Conservation (phyloP, 306 rosid genomes). For the Prosopis cineraria region DNA sequence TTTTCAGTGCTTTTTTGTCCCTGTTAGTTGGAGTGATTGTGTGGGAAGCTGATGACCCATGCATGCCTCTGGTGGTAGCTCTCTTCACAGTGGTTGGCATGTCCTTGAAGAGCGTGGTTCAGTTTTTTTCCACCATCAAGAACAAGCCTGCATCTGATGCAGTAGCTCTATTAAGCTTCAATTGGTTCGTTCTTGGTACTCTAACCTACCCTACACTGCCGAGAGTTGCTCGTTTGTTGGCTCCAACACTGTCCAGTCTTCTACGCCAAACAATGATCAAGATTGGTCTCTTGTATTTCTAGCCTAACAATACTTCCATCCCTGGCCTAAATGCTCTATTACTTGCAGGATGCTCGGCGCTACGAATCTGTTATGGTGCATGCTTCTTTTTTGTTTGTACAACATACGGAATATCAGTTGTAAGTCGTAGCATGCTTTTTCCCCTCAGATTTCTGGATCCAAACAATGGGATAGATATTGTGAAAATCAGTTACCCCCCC, state of each 20-base stretch:
- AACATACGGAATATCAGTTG: conserved; percentile 26
- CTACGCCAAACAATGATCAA: conserved; percentile 28
- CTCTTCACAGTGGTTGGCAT: conserved; percentile 77
- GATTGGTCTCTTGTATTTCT: conserved; percentile 37
- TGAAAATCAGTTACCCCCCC: conserved; percentile 6
- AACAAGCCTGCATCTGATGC: conserved; percentile 80
- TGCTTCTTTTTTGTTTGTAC: conserved; percentile 28
- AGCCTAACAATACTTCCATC: conserved; percentile 25
- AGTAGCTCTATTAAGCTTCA: conserved; percentile 76
- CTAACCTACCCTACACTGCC: conserved; percentile 78
- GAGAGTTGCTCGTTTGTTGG: conserved; percentile 43
- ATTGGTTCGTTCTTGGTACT: conserved; percentile 86
- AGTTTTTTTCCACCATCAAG: conserved; percentile 62
- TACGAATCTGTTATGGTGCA: conserved; percentile 15
- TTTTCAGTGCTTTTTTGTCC: conserved; percentile 75
- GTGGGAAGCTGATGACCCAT: conserved; percentile 79
- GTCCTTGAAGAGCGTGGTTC: conserved; percentile 75
- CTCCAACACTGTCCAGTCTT: conserved; percentile 42
- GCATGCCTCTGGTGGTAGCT: conserved; percentile 83
- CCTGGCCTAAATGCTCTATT: not conserved
- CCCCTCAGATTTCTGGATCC: not conserved
- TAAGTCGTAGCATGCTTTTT: conserved; percentile 27
- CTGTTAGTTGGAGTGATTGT: conserved; percentile 64
- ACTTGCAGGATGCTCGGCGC: conserved; percentile 29
- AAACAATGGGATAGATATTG: conserved; percentile 10